Percentiles rank a stretch among this genome's conserved stretches.
Conservation (phyloP, 768 basidiomycete species). For the Tulasnella sp. region DNA sequence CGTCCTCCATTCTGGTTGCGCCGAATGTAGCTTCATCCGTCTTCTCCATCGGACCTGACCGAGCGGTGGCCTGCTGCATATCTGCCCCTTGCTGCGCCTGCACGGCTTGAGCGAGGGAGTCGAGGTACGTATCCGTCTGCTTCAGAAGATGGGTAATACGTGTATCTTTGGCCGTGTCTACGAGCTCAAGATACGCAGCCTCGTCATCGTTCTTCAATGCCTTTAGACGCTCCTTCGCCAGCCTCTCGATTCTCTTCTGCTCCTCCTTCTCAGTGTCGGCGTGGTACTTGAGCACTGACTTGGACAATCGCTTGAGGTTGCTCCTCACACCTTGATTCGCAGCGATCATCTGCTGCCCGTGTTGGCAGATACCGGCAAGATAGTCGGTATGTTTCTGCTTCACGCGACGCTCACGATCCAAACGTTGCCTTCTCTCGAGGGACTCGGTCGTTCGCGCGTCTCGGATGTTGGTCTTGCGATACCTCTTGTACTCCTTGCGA, state of each 20-base stretch:
- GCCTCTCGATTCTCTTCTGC: constrained; percentile 89
- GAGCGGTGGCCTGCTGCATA: background rate
- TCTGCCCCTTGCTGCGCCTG: constrained; percentile 79
- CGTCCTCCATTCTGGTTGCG: constrained; percentile 56
- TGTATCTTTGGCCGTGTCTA: constrained; percentile 98
- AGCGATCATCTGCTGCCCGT: constrained; percentile 61
- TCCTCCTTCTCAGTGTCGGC: constrained; percentile 92
- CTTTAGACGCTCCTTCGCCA: constrained; percentile 95
- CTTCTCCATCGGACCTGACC: constrained; percentile 29
- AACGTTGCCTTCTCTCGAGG: constrained; percentile 80
- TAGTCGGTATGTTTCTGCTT: constrained; percentile 97
- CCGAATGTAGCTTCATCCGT: constrained; percentile 86
- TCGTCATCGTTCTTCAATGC: constrained; percentile 97
- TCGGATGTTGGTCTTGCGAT: constrained; percentile 72
- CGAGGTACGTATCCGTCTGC: constrained; percentile 91
- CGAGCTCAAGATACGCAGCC: constrained; percentile 98
- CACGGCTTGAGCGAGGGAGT: constrained; percentile 89
- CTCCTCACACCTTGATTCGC: constrained; percentile 48
- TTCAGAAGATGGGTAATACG: constrained; percentile 92
- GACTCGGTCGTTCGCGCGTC: constrained; percentile 85
- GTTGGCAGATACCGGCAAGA: constrained; percentile 70
- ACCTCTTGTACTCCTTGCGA: constrained; percentile 80
- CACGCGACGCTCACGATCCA: constrained; percentile 84
- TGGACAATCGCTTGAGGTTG: constrained; percentile 52
- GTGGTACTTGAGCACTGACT: constrained; percentile 75